Evolutionary conservation across 495 filamentous ascomycete species (phyloP), one percentile per base, ranked within the genome.

Genomic region (Aspergillus asperescens): DNA sequence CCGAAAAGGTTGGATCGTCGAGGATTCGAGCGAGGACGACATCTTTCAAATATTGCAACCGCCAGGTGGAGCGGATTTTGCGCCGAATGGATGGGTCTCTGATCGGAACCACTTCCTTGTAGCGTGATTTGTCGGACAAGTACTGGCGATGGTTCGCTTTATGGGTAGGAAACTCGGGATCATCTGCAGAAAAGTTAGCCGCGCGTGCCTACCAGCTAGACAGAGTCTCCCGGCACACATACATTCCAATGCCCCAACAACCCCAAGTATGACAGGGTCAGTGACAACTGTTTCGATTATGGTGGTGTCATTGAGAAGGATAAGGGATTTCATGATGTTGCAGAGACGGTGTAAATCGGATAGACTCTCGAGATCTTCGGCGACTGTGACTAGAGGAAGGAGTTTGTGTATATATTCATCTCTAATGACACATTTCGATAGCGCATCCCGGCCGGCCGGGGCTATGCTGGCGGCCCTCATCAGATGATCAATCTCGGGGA

Each of bases 101-200:
- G 52, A 97, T 96, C 37, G 80, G 86, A 8, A 98, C 90, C 19
- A 98, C 94, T 74, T 98, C 93, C 69, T 95, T 97, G 67, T 89
- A 98, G 57, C 87, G 83, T 5, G 89, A 88, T 55, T 89, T 82
- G 66, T 92, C 89, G 55, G 83, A 82, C 51, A 98, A 78, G 71
- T 94, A 98, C 67, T 90, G 89, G 25, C 93, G 83, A 64, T 98
- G 93, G 63, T 98, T 98, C 13, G 93, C 93, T 68, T 96, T 96
- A 74, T 97, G 93, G 34, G 83, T 90, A n/a, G 93, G 93, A 57
- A 97, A 98, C 67, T 98, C 93, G 7, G 94, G 93, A 58, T 98
- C 93, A 71, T 96, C 84, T 88, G 41, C 20, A 41, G 23, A 19
- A n/a, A 35, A 15, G 40, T 62, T 42, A 62, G 59, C 28, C 51